phyloP scores from a whole-genome alignment of 148 eudicot species.

The Chenopodium quinoa region DNA sequence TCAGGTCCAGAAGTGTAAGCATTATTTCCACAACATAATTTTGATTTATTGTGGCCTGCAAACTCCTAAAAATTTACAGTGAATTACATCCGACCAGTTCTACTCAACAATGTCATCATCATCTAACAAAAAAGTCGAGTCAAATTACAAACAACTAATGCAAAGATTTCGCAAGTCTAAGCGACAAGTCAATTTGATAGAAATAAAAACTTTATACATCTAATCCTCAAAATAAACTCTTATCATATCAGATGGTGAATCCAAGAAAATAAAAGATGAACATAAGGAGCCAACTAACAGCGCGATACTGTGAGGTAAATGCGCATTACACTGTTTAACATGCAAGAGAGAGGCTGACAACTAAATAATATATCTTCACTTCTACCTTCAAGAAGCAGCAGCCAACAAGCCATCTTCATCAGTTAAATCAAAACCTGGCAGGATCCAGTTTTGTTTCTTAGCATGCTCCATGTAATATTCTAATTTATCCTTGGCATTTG shows the following conservation, averaged over 20 bases:
- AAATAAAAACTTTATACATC: slow-evolving; percentile 33
- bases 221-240: slow-evolving; percentile 22
- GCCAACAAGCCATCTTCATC: slow-evolving; percentile 14
- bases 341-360: slow-evolving; percentile 8
- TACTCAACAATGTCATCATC: not conserved
- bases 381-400: slow-evolving; percentile 26
- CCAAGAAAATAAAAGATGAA: slow-evolving; percentile 2
- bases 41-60: slow-evolving; percentile 5
- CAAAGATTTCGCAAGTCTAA: slow-evolving; percentile 15
- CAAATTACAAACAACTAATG: slow-evolving; percentile 26
- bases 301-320: slow-evolving; percentile 3
- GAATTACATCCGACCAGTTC: slow-evolving; percentile 7
- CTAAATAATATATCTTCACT: slow-evolving; percentile 8
- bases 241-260: slow-evolving; percentile 19
- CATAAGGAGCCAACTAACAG: slow-evolving; percentile 17
- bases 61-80: not conserved
- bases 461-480: slow-evolving; percentile 51
- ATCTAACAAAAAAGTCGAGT: slow-evolving; percentile 6
- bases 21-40: slow-evolving; percentile 8
- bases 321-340: slow-evolving; percentile 15
- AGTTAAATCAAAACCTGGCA: slow-evolving; percentile 36
- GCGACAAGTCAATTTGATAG: slow-evolving; percentile 27
- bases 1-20: too few relatives aligned
- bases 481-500: slow-evolving; percentile 72
- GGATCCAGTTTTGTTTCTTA: slow-evolving; percentile 65